Evolutionary conservation across 805 yeast species (phyloP).

Genomic region (Blastobotrys robertii): DNA sequence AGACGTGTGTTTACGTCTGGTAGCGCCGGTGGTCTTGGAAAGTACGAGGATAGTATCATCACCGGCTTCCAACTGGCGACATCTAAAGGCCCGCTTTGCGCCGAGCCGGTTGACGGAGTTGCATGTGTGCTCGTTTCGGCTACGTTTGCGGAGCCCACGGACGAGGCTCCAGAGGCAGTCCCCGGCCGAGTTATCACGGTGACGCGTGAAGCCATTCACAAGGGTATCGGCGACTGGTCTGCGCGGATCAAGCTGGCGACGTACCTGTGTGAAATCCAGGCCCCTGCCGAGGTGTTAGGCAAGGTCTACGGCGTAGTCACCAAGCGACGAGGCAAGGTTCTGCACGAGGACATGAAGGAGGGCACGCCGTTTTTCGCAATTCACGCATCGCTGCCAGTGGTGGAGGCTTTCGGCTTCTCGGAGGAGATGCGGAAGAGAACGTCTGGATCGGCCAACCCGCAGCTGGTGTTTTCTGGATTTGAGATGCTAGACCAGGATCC

Average conservation of each 20-base stretch:
- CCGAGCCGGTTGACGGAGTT: conserved; percentile 82
- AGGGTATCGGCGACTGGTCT: conserved; percentile 66
- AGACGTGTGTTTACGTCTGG: conserved; percentile 26
- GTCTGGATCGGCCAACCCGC: conserved; percentile 97
- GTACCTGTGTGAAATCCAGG: conserved; percentile 91
- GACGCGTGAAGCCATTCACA: conserved; percentile 64
- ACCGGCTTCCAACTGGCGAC: conserved; percentile 82
- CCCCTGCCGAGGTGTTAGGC: conserved; percentile 88
- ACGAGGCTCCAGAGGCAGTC: conserved; percentile 31
- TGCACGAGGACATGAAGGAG: conserved; percentile 92
- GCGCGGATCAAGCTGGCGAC: conserved; percentile 88
- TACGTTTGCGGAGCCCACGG: conserved; percentile 8
- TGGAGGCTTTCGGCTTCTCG: conserved; percentile 93
- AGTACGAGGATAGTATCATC: conserved; percentile 52
- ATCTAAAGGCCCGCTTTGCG: conserved; percentile 77
- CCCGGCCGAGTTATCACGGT: conserved; percentile 68
- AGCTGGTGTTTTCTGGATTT: conserved; percentile 80
- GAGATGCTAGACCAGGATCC: conserved; percentile 88
- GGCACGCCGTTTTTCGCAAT: conserved; percentile 95
- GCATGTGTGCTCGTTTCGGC: conserved; percentile 37
- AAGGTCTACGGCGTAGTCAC: conserved; percentile 93
- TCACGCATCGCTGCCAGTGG: conserved; percentile 78
- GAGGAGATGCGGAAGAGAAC: conserved; percentile 90
- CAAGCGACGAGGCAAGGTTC: conserved; percentile 71
- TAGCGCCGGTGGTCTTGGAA: conserved; percentile 9